A percentile compares a stretch with the other conserved stretches of the same genome.
These are phyloP conservation scores for Suhomyces sp. DNA, from an alignment of 805 yeast species.

Conservation along the genomic window DNA sequence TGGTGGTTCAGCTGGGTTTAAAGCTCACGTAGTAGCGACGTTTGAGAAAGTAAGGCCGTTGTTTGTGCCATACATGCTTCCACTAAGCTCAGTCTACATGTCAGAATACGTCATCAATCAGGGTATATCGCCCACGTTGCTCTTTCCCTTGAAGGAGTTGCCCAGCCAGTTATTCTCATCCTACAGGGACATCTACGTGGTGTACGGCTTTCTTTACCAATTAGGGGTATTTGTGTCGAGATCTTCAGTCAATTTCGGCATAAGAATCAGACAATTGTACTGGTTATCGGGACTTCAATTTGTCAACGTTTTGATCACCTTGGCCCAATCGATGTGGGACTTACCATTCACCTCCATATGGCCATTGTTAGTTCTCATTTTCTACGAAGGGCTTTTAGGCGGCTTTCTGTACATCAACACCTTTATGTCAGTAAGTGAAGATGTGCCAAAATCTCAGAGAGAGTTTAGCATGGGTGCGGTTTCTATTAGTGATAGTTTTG, in stretches of 20 bases:
- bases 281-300: conserved; percentile 64
- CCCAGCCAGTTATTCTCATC: conserved; percentile 56
- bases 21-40: conserved; percentile 19
- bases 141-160: conserved; percentile 68
- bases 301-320: conserved; percentile 54
- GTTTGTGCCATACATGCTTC: conserved; percentile 72
- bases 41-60: conserved; percentile 38
- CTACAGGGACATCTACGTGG: conserved; percentile 84
- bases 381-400: conserved; percentile 89
- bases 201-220: conserved; percentile 87
- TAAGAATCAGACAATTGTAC: conserved; percentile 59
- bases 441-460: conserved; percentile 36
- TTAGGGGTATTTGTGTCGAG: conserved; percentile 90
- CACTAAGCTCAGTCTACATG: conserved; percentile 77
- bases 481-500: conserved; percentile 79
- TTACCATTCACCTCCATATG: conserved; percentile 58
- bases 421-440: conserved; percentile 70
- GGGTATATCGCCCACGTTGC: conserved; percentile 83
- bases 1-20: neutral
- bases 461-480: conserved; percentile 78
- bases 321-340: conserved; percentile 63
- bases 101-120: conserved; percentile 89
- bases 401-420: conserved; percentile 91
- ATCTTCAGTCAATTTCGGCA: conserved; percentile 65
- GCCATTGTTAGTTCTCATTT: conserved; percentile 56